Conservation (phyloP, 2,329 filamentous ascomycete genomes). For the Alternaria atra region DNA sequence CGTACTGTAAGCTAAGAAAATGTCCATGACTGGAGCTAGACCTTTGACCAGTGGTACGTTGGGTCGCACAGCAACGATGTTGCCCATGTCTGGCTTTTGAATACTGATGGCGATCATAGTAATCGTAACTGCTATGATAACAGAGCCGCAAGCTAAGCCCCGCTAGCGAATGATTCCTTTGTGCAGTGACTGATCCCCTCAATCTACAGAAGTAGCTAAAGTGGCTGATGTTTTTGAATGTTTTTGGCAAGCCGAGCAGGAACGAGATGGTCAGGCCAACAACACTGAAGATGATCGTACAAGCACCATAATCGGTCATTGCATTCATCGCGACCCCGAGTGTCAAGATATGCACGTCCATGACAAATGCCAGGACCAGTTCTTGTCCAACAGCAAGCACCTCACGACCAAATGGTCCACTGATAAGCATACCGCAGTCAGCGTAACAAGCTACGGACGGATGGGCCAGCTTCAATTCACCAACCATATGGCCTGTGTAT, state of each 20-base stretch:
- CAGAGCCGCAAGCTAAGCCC: constrained; percentile 66
- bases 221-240: constrained; percentile 69
- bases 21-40: constrained; percentile 61
- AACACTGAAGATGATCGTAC: constrained; percentile 71
- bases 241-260: constrained; percentile 67
- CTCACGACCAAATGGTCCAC: constrained; percentile 68
- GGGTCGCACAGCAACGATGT: constrained; percentile 36
- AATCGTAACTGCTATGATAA: constrained; percentile 69
- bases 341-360: constrained; percentile 75
- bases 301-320: constrained; percentile 68
- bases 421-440: constrained; percentile 71
- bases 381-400: constrained; percentile 69
- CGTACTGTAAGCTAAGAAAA: constrained; percentile 73
- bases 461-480: constrained; percentile 65
- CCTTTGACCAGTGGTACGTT: constrained; percentile 35
- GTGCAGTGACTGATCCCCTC: background rate
- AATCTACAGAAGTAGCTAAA: constrained; percentile 66
- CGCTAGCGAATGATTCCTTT: constrained; percentile 22
- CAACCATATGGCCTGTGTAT: constrained; percentile 70
- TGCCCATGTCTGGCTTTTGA: constrained; percentile 50
- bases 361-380: constrained; percentile 73
- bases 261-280: constrained; percentile 68
- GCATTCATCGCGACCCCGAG: constrained; percentile 75
- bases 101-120: constrained; percentile 73
- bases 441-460: constrained; percentile 72